Evolutionary conservation across 2,329 filamentous ascomycete genomes (phyloP), one percentile per base, ranked within the genome.

Genomic region (Talaromyces sp.): DNA sequence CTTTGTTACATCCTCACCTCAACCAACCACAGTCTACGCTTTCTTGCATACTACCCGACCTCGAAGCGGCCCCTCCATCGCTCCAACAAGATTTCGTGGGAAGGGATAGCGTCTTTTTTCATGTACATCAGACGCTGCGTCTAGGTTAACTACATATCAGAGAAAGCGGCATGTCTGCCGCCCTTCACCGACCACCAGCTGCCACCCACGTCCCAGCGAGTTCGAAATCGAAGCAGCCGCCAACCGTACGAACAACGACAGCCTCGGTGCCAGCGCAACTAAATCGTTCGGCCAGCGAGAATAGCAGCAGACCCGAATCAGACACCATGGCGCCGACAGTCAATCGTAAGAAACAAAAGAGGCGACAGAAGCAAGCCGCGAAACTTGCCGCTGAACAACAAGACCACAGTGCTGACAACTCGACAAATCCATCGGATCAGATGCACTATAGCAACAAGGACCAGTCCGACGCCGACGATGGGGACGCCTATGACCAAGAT

Each of bases 261-360:
- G 27, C 36, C 29, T 56, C 49, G 36, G 25, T 47, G 36, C 49
- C 38, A 3, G 22, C 36, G 27, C 61, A 56, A 49, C n/a, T 56
- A 25, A 58, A 58, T 49, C 36, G 38, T 7, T 64, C 54, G 40
- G 38, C 59, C 40, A 63, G 61, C 29, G 49, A 61, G 40, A 64
- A 54, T 38, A 63, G 56, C 31, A 61, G 53, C 43, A 68, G 31
- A 29, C 38, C 65, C 11, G 59, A 61, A 49, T 62, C 63, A 63
- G 71, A 72, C 47, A 43, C 65, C 17, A 70, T 70, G 58, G 79
- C 82, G 53, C 82, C 82, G 53, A 74, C 83, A 8, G 89, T 93
- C 61, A 97, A 97, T 80, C 88, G 91, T 75, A 97, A 97, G 84
- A 98, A 97, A 83, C 91, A 95, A 78, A 97, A 97, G 84, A 88